phyloP scores from a whole-genome alignment of 148 eudicot species.

The Rhododendron griersonianum region DNA sequence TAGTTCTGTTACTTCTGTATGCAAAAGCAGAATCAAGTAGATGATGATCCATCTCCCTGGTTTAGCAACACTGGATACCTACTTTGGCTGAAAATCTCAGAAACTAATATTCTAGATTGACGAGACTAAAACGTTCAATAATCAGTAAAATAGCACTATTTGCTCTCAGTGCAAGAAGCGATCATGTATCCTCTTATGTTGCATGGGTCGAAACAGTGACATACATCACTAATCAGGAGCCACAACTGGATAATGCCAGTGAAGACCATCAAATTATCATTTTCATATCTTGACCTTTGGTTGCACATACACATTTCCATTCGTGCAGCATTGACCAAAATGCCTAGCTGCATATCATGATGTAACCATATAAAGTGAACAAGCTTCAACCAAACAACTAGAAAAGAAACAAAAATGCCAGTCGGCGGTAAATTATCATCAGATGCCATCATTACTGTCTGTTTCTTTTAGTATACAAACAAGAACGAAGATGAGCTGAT shows the following conservation, averaged over 20 bases:
- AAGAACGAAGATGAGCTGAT: neutral
- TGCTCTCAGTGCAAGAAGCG: neutral
- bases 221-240: neutral
- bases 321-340: neutral
- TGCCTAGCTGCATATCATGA: neutral
- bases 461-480: constrained; percentile 1
- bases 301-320: neutral
- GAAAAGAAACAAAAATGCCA: neutral
- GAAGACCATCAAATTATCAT: neutral
- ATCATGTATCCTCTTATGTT: no score
- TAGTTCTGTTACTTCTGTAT: neutral
- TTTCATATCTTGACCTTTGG: neutral
- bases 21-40: neutral
- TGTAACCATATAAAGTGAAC: constrained; percentile 2
- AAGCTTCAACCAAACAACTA: neutral
- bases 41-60: neutral
- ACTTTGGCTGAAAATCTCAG: neutral
- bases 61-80: neutral
- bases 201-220: neutral
- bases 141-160: neutral
- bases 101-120: neutral
- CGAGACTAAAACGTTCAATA: neutral
- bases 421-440: neutral
- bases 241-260: neutral
- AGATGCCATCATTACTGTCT: neutral